phyloP scores from a whole-genome alignment of 2,329 filamentous ascomycete species.

The Curvularia eragrostidis region DNA sequence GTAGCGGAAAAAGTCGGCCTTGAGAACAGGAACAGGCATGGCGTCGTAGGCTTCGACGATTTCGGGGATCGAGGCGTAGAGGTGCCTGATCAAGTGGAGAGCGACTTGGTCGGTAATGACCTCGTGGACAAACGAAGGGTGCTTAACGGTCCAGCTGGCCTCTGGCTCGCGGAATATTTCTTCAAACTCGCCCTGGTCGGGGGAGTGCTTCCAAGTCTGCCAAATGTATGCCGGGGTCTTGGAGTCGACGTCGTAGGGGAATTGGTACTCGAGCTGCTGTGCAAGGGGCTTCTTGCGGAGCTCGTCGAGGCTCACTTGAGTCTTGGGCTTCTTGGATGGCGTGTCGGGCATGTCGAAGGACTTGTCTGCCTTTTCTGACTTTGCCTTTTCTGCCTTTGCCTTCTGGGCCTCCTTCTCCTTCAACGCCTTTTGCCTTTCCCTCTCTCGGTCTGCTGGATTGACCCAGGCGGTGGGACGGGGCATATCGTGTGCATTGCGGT shows the following conservation, averaged over 20 bases:
- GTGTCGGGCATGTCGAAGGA: conserved; percentile 40
- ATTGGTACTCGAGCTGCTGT: conserved; percentile 88
- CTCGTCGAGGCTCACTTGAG: conserved; percentile 72
- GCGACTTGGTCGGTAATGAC: conserved; percentile 93
- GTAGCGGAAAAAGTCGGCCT: conserved; percentile 72
- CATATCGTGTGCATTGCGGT: conserved; percentile 46
- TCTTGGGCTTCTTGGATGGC: conserved; percentile 52
- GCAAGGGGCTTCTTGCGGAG: conserved; percentile 74
- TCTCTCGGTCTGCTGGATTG: conserved; percentile 32
- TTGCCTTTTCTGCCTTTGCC: conserved; percentile 19
- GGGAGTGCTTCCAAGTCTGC: conserved; percentile 97
- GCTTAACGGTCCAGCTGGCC: conserved; percentile 84
- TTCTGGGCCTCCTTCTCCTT: conserved; percentile 22
- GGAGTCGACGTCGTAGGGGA: conserved; percentile 84
- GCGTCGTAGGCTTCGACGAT: conserved; percentile 59
- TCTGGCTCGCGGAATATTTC: conserved; percentile 80
- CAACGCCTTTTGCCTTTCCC: conserved; percentile 11
- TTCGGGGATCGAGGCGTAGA: conserved; percentile 74
- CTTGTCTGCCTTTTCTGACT: conserved; percentile 34
- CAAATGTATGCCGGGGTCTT: conserved; percentile 98
- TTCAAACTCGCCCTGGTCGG: conserved; percentile 75
- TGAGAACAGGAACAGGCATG: conserved; percentile 60
- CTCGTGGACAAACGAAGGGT: conserved; percentile 94
- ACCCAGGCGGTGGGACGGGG: conserved; percentile 45
- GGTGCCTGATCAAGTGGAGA: conserved; percentile 77